A percentile compares a stretch with the other conserved stretches of the same genome.
phyloP scores from a whole-genome alignment of 176 grass and related monocot species.

The Ananas comosus region DNA sequence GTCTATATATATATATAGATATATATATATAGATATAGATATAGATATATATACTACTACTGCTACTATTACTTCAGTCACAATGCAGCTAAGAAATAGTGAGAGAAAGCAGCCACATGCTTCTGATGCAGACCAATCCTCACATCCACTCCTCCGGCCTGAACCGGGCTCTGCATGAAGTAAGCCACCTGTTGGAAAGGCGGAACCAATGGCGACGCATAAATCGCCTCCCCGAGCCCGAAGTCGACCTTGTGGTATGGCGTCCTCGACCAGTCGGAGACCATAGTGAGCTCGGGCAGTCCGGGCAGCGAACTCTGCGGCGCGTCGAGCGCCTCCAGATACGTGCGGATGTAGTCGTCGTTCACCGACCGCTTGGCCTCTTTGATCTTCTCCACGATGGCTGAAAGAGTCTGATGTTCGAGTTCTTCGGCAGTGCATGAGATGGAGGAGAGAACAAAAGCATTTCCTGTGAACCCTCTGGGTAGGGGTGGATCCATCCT shows the following conservation, averaged over 20 bases:
- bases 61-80: not conserved
- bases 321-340: conserved; percentile 10
- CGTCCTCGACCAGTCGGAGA: conserved; percentile 21
- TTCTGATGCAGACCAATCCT: conserved; percentile 17
- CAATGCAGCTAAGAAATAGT: conserved; percentile 6
- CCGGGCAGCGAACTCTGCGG: conserved; percentile 1
- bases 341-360: not conserved
- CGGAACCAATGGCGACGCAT: conserved; percentile 5
- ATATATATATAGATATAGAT: too few species aligned
- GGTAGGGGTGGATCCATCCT: conserved; percentile 10
- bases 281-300: conserved; percentile 20
- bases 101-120: conserved; percentile 10
- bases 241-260: conserved; percentile 19
- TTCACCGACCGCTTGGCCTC: conserved; percentile 4
- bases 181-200: conserved; percentile 12
- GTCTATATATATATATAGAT: too few species aligned
- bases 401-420: not conserved
- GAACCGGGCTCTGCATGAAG: conserved; percentile 19
- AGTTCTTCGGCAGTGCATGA: conserved; percentile 10
- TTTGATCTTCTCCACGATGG: conserved; percentile 5
- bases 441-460: conserved; percentile 22
- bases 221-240: conserved; percentile 6
- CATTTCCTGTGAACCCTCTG: conserved; percentile 14
- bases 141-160: conserved; percentile 15
- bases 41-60: too few species aligned